phyloP scores from a whole-genome alignment of 139 green algal genomes.

The Chlorella ohadii region DNA sequence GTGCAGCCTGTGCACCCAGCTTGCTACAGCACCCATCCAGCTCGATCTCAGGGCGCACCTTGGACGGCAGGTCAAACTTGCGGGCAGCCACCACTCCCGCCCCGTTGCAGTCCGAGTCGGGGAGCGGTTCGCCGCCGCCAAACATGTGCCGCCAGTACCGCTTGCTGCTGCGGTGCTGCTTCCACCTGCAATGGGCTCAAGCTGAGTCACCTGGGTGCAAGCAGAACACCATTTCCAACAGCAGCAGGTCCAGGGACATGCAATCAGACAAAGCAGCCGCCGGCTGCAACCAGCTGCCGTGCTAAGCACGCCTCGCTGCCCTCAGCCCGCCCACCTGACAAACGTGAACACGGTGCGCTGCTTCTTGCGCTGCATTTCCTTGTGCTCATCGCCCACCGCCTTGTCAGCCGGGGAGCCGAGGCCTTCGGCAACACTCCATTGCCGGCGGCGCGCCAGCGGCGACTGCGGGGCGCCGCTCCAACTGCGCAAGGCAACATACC shows the following conservation, averaged over 20 bases:
- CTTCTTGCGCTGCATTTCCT: background rate
- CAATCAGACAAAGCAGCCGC: too few relatives aligned
- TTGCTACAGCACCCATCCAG: too few relatives aligned
- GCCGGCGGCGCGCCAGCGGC: background rate
- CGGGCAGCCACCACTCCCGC: background rate
- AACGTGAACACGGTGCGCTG: constrained; percentile 13
- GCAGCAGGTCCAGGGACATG: too few relatives aligned
- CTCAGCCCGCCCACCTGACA: background rate
- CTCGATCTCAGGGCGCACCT: too few relatives aligned
- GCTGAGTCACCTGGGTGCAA: too few relatives aligned
- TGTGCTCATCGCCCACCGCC: background rate
- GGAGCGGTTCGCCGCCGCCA: background rate
- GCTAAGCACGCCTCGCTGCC: too few relatives aligned
- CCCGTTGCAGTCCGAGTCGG: background rate
- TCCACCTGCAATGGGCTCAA: background rate
- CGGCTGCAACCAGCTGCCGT: too few relatives aligned
- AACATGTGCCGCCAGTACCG: constrained; percentile 9
- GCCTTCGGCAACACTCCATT: background rate
- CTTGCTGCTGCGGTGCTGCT: constrained; percentile 6
- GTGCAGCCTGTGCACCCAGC: too few relatives aligned
- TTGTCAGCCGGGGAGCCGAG: background rate
- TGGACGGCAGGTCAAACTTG: constrained; percentile 8
- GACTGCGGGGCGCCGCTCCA: background rate
- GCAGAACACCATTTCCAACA: too few relatives aligned
- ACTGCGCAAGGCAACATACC: background rate